phyloP scores from a whole-genome alignment of 2,329 filamentous ascomycete species.

The Microdochium paspali region DNA sequence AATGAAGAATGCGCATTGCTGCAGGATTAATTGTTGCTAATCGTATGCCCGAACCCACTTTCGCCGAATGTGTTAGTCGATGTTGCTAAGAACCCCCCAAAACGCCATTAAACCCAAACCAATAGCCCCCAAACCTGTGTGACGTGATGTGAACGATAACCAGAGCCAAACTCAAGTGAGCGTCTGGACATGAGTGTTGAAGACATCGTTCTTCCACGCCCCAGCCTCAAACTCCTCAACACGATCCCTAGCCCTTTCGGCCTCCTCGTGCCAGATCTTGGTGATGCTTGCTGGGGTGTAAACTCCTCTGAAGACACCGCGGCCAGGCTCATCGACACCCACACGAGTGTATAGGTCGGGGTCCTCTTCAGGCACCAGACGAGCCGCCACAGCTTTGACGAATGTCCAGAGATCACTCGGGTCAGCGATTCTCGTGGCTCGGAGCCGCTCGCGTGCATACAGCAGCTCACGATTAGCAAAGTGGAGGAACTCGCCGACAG shows the following conservation, averaged over 20 bases:
- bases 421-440: constrained; percentile 75
- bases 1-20: too few relatives aligned
- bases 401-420: constrained; percentile 76
- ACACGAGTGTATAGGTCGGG: constrained; percentile 68
- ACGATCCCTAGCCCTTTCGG: constrained; percentile 55
- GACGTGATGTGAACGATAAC: not conserved
- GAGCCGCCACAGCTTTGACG: constrained; percentile 68
- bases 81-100: too few relatives aligned
- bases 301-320: constrained; percentile 65
- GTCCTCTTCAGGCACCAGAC: constrained; percentile 62
- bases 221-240: constrained; percentile 63
- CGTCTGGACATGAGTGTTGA: constrained; percentile 34
- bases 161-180: constrained; percentile 6
- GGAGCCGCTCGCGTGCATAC: constrained; percentile 76
- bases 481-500: constrained; percentile 61
- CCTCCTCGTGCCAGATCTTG: constrained; percentile 83
- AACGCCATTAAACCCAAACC: too few relatives aligned
- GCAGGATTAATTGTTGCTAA: too few relatives aligned
- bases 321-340: constrained; percentile 49
- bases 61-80: too few relatives aligned
- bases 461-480: constrained; percentile 76
- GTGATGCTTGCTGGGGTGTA: constrained; percentile 87
- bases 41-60: too few relatives aligned
- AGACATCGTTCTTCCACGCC: constrained; percentile 83
- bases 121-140: not conserved